A percentile compares a stretch with the other conserved stretches of the same genome.
Conservation (phyloP, 2,329 filamentous ascomycete genomes). For the Berkeleyomyces rouxiae region DNA sequence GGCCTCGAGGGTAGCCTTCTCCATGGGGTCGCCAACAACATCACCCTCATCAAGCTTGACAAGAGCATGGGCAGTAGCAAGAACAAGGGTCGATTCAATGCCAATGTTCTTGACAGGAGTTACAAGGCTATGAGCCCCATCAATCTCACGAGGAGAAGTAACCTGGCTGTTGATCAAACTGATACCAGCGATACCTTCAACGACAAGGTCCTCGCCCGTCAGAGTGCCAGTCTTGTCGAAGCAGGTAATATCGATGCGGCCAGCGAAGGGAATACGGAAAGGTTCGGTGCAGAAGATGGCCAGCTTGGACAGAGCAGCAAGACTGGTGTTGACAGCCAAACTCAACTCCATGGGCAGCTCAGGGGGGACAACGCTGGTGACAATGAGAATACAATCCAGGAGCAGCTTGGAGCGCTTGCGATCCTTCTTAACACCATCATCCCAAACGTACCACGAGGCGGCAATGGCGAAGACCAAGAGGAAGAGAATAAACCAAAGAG, state of each 20-base stretch:
- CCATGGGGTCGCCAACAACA: slow-evolving; percentile 96
- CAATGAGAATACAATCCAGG: slow-evolving; percentile 90
- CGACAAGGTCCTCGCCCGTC: slow-evolving; percentile 89
- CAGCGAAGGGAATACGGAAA: slow-evolving; percentile 93
- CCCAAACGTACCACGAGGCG: slow-evolving; percentile 98
- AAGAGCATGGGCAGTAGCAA: slow-evolving; percentile 86
- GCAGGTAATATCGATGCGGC: slow-evolving; percentile 87
- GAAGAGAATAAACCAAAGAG: slow-evolving; percentile 94
- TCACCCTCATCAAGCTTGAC: slow-evolving; percentile 96
- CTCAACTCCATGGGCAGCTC: slow-evolving; percentile 97
- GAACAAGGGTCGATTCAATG: slow-evolving; percentile 75
- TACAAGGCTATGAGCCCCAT: slow-evolving; percentile 71
- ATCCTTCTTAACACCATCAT: slow-evolving; percentile 84
- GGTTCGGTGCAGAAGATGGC: slow-evolving; percentile 98
- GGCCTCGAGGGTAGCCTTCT: slow-evolving; percentile 81
- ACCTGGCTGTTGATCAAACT: slow-evolving; percentile 48
- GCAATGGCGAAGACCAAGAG: slow-evolving; percentile 90
- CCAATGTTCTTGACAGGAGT: slow-evolving; percentile 52
- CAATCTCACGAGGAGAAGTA: slow-evolving; percentile 47
- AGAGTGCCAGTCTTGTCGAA: slow-evolving; percentile 98
- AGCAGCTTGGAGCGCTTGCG: slow-evolving; percentile 95
- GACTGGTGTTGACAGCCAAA: slow-evolving; percentile 90
- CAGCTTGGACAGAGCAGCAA: slow-evolving; percentile 83
- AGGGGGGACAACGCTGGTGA: slow-evolving; percentile 95
- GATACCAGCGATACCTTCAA: slow-evolving; percentile 89